Evolutionary conservation across 345 rosid genomes (phyloP).

Genomic region (Rubroshorea leprosula): DNA sequence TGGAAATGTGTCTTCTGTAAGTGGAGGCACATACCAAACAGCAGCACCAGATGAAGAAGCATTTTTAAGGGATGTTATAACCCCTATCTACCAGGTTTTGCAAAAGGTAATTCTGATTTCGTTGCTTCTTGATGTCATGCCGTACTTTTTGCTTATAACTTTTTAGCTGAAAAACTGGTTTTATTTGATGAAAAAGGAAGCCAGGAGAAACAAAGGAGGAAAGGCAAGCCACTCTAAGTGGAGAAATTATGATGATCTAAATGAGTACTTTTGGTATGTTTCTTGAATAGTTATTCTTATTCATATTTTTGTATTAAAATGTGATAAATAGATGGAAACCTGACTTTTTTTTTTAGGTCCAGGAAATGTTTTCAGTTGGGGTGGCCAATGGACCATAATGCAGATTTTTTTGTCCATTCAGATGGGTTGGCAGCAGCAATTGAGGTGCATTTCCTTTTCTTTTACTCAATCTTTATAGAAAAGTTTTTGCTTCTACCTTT

Average conservation of each 20-base stretch:
- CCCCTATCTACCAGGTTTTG: conserved; percentile 71
- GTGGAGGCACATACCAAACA: conserved; percentile 41
- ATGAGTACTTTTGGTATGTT: conserved; percentile 94
- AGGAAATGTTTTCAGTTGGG: conserved; percentile 51
- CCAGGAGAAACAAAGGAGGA: conserved; percentile 68
- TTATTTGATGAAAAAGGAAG: conserved; percentile 60
- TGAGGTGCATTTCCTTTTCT: conserved; percentile 30
- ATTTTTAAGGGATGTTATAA: conserved; percentile 70
- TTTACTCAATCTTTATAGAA: no score
- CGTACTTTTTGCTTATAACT: not conserved
- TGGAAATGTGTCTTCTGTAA: conserved; percentile 46
- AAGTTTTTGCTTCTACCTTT: no score
- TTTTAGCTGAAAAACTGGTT: conserved; percentile 16
- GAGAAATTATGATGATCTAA: conserved; percentile 98
- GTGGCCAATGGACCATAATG: conserved; percentile 66
- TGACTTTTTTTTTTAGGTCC: conserved; percentile 48
- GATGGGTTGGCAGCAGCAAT: conserved; percentile 32
- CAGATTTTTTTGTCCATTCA: conserved; percentile 69
- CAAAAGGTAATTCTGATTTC: conserved; percentile 46
- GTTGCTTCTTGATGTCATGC: not conserved
- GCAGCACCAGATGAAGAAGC: conserved; percentile 64
- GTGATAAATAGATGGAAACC: not conserved
- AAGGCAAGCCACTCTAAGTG: conserved; percentile 91
- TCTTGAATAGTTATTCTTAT: conserved; percentile 1
- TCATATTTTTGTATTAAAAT: not conserved